Conservation (phyloP, 31 red algal species). For the Asparagopsis taxiformis region DNA sequence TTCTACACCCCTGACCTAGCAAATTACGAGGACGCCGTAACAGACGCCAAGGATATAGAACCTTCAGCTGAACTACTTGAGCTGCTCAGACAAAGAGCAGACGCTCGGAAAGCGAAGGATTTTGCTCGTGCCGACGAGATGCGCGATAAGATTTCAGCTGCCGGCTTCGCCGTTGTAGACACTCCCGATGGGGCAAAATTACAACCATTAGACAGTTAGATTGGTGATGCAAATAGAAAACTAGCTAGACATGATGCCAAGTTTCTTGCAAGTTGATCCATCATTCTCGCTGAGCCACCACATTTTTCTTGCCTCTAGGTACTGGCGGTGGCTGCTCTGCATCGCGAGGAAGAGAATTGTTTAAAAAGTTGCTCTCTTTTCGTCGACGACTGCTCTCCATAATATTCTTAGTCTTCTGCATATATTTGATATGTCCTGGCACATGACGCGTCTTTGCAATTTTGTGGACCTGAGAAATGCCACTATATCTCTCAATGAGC, state of each 20-base stretch:
- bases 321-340: no score
- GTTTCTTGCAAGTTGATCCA: background rate
- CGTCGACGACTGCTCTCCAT: slow-evolving; percentile 72
- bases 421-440: slow-evolving; percentile 60
- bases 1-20: slow-evolving; percentile 68
- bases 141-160: slow-evolving; percentile 59
- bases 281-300: slow-evolving; percentile 83
- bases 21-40: background rate
- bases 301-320: slow-evolving; percentile 38
- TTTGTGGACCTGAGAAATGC: slow-evolving; percentile 66
- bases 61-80: slow-evolving; percentile 32
- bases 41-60: background rate
- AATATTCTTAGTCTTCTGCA: slow-evolving; percentile 48
- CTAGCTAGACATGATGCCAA: background rate
- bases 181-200: slow-evolving; percentile 80
- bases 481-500: slow-evolving; percentile 73
- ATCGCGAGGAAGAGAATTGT: no score
- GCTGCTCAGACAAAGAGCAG: slow-evolving; percentile 60
- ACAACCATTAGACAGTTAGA: slow-evolving; percentile 41
- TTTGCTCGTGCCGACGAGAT: slow-evolving; percentile 86
- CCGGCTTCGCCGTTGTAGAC: slow-evolving; percentile 83
- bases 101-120: slow-evolving; percentile 74
- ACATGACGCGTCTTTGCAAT: slow-evolving; percentile 86
- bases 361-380: slow-evolving; percentile 63
- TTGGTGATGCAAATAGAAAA: background rate